Conservation (phyloP, 371 early-diverging fungal species). For the Rhizomucor miehei region DNA sequence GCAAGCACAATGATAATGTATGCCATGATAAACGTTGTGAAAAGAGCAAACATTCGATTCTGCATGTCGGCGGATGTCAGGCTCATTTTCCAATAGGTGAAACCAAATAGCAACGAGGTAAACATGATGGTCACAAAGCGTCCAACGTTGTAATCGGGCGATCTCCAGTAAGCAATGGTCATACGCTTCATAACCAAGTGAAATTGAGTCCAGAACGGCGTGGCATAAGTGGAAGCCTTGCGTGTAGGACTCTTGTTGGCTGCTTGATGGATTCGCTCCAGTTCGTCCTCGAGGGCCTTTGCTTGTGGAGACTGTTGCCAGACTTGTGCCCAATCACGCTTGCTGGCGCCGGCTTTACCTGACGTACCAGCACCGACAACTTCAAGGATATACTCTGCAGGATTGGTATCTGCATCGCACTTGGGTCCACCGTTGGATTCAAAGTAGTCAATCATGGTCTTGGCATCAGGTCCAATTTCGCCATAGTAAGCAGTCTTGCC, state of each 20-base stretch:
- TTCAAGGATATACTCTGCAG: constrained; percentile 72
- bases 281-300: constrained; percentile 19
- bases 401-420: constrained; percentile 56
- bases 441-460: constrained; percentile 58
- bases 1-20: constrained; percentile 65
- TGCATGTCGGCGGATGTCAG: constrained; percentile 51
- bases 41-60: constrained; percentile 64
- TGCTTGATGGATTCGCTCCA: constrained; percentile 19
- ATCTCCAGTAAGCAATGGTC: constrained; percentile 54
- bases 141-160: constrained; percentile 57
- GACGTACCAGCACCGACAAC: constrained; percentile 45
- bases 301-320: constrained; percentile 41
- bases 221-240: constrained; percentile 23
- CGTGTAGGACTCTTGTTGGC: constrained; percentile 15
- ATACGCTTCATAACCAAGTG: constrained; percentile 47
- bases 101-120: constrained; percentile 45
- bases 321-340: constrained; percentile 52
- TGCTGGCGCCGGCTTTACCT: constrained; percentile 17
- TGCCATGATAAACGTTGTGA: constrained; percentile 58
- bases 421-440: constrained; percentile 55
- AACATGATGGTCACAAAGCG: constrained; percentile 42
- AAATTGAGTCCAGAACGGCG: constrained; percentile 32
- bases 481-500: constrained; percentile 63
- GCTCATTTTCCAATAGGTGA: constrained; percentile 57
- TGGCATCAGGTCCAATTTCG: constrained; percentile 53